Base-by-base conservation (phyloP, 2,329 filamentous ascomycete species). In the Mycosphaerelloides madeirae region DNA sequence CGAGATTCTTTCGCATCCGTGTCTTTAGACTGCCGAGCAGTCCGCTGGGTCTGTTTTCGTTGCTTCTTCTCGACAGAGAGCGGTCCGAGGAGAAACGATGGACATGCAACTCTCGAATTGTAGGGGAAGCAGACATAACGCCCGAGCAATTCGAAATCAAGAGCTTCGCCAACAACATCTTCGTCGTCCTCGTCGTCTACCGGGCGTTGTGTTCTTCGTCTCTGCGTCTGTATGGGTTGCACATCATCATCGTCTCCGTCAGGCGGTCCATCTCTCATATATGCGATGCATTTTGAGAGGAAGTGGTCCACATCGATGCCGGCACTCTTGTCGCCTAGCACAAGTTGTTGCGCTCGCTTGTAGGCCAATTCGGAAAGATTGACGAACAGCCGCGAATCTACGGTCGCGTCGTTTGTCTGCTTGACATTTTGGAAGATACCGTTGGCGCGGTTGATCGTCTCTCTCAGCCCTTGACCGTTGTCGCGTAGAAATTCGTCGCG, bases 231-330 rank as follows among this genome's bases (percentile, higher is more conserved):
- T 28, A 43, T 46, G 16, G 41, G 11, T 36, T 43, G 44, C n/a
- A 46, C 43, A 6, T 41, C 77, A 8, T 79, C 78, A 9, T 80
- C 78, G 7, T 74, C 73, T 2, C 70, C 71, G 9, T 66, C 63
- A 4, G 76, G 71, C 3, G 80, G 84, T 29, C 78, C 75, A 16
- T 65, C 60, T 14, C 80, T 81, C 88, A 97, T 96, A 63, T 86
- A 97, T 3, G 78, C 79, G 48, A 94, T 88, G 64, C 85, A 91
- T 66, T 94, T 95, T 1, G 86, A 85, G 12, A 97, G 80, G 59
- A 97, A 94, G 57, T 95, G 87, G 49, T 97, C 90, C 0, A 94
- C 76, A 59, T 97, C 90, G 16, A 98, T 71, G 6, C 89, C 87
- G 39, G 84, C 81, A 2, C 80, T 79, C 2, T 77, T 71, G 56